Percentiles rank a stretch among this genome's conserved stretches.
phyloP scores from a whole-genome alignment of 495 filamentous ascomycete species.

The Aspergillus leporis region DNA sequence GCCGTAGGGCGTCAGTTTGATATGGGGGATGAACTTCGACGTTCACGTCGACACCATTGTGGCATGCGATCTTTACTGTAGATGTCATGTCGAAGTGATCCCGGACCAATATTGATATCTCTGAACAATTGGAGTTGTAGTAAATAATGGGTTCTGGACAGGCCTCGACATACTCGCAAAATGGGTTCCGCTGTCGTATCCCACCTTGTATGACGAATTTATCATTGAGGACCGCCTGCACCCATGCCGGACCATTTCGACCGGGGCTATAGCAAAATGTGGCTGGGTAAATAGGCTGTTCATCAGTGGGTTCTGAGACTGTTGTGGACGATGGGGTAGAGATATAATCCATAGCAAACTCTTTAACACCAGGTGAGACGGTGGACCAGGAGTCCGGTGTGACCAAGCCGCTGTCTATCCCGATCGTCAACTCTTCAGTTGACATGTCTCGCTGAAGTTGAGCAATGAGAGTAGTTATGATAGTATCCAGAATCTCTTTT shows the following conservation, averaged over 20 bases:
- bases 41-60: constrained; percentile 13
- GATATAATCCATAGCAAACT: constrained; percentile 6
- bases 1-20: constrained; percentile 44
- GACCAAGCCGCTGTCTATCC: constrained; percentile 6
- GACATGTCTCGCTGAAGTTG: constrained; percentile 17
- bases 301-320: constrained; percentile 13
- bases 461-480: constrained; percentile 15
- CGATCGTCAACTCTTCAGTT: neutral
- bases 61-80: constrained; percentile 7
- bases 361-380: constrained; percentile 2
- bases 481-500: constrained; percentile 32
- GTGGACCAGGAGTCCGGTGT: constrained; percentile 23
- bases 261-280: neutral
- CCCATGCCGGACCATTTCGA: constrained; percentile 12
- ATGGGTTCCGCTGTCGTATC: constrained; percentile 18
- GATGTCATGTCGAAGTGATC: neutral
- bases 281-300: constrained; percentile 9
- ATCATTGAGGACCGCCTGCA: constrained; percentile 14
- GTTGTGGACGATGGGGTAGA: constrained; percentile 14
- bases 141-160: constrained; percentile 4
- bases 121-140: constrained; percentile 6
- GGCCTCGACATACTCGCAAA: constrained; percentile 8
- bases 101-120: constrained; percentile 6
- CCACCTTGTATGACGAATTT: constrained; percentile 10
- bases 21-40: constrained; percentile 11